Conservation (phyloP, 2,329 filamentous ascomycete species). For the Diplocarpon mali region DNA sequence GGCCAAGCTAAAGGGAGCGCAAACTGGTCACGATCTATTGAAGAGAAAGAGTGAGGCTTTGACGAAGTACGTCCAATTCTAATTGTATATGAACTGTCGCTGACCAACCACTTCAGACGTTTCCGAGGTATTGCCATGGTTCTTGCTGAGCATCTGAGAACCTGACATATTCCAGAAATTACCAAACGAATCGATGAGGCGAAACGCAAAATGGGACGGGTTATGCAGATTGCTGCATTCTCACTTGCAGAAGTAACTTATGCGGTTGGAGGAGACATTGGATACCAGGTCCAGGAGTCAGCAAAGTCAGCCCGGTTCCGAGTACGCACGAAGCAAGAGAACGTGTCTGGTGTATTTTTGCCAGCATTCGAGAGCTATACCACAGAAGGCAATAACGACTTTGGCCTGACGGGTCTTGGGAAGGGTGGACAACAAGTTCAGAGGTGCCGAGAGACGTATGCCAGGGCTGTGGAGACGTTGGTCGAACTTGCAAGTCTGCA, state of each 20-base stretch:
- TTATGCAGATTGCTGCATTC: slow-evolving; percentile 98
- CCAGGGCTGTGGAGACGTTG: slow-evolving; percentile 86
- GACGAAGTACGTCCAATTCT: slow-evolving; percentile 61
- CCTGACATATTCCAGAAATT: slow-evolving; percentile 58
- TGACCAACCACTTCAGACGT: slow-evolving; percentile 44
- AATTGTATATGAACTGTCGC: slow-evolving; percentile 3
- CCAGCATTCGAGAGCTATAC: slow-evolving; percentile 89
- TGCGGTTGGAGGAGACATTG: slow-evolving; percentile 88
- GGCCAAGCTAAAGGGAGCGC: slow-evolving; percentile 87
- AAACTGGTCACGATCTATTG: slow-evolving; percentile 83
- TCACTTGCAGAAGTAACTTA: slow-evolving; percentile 96
- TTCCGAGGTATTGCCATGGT: slow-evolving; percentile 63
- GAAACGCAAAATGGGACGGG: slow-evolving; percentile 97
- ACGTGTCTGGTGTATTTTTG: slow-evolving; percentile 91
- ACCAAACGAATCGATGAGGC: slow-evolving; percentile 95
- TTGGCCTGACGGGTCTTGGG: slow-evolving; percentile 87
- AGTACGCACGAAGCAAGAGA: slow-evolving; percentile 91
- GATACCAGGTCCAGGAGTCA: slow-evolving; percentile 94
- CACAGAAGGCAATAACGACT: slow-evolving; percentile 86
- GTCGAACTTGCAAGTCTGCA: slow-evolving; percentile 92
- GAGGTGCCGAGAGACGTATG: slow-evolving; percentile 89
- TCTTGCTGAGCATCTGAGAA: neutral
- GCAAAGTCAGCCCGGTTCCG: slow-evolving; percentile 88
- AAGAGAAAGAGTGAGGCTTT: slow-evolving; percentile 98
- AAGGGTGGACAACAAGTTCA: slow-evolving; percentile 98